Evolutionary conservation across 345 rosid species (phyloP), one percentile per base, ranked within the genome.

Genomic region (Corymbia maculata): DNA sequence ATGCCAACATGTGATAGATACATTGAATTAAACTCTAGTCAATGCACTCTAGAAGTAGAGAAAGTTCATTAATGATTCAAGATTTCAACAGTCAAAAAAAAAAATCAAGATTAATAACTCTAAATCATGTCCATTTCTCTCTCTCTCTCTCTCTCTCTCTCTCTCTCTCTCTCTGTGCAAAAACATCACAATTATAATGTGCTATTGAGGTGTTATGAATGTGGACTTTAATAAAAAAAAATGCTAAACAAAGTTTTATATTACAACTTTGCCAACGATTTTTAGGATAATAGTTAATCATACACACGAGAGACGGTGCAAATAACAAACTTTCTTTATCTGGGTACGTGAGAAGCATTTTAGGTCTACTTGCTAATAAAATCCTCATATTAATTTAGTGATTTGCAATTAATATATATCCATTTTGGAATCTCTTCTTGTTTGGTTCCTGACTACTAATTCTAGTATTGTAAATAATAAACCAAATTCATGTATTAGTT

Each of bases 391-490:
- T 66, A 61, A 28, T 61, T 11, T 28, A 12, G 68, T 28, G 32
- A 61, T 61, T 61, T 61, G 8, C 16, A 21, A 66, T 30, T 15
- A 30, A 30, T 30, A 13, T 11, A 5, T 61, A 61, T 61, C 1
- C 2, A 28, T 12, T 28, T 28, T 61, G 15, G 16, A 61, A 61
- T 66, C 22, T 68, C 36, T 64, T 64, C 75, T 64, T 64, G 15
- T 64, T n/a, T 64, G 36, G 36, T 9, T 61, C 0, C 0, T 6
- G 0, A 15, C 6, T 8, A 9, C 21, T 30, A 30, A 68, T 68
- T 14, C 32, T 0, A 0, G 2, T 30, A 16, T 9, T 4, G 2
- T 68, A 32, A 16, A 68, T 32, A 6, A 68, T 32, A 2, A 1
- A 30, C 22, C 6, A 32, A 68, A 68, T 15, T 30, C 79, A 30